phyloP scores from a whole-genome alignment of 768 basidiomycete genomes.

The Suillus sp. region DNA sequence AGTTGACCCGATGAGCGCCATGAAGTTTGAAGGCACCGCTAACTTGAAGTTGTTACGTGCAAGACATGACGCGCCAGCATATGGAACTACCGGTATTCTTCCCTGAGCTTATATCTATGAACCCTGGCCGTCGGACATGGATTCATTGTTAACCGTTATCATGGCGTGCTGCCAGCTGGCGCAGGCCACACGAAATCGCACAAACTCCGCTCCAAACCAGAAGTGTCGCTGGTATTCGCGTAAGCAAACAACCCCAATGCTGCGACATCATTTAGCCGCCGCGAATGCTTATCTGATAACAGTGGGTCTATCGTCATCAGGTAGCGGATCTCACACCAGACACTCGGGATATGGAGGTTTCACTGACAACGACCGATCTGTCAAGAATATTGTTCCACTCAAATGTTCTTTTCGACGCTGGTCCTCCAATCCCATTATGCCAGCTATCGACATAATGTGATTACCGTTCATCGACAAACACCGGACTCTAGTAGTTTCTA shows the following conservation, averaged over 20 bases:
- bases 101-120: neutral
- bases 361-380: neutral
- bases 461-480: too few relatives aligned
- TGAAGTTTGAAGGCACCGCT: conserved; percentile 1
- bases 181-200: too few relatives aligned
- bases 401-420: neutral
- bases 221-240: neutral
- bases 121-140: neutral
- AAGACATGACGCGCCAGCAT: neutral
- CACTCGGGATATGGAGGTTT: neutral
- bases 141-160: neutral
- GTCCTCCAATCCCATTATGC: too few relatives aligned
- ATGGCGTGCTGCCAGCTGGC: neutral
- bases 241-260: too few relatives aligned
- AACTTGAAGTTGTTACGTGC: too few relatives aligned
- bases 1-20: neutral
- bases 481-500: too few relatives aligned
- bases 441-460: too few relatives aligned
- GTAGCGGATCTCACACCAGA: conserved; percentile 3
- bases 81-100: neutral
- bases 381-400: neutral
- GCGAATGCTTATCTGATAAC: neutral
- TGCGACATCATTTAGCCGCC: neutral
- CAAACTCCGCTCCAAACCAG: neutral
- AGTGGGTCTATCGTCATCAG: too few relatives aligned